Base-by-base conservation (phyloP, 805 yeast genomes). In the Cyberlindnera mycetangii region DNA sequence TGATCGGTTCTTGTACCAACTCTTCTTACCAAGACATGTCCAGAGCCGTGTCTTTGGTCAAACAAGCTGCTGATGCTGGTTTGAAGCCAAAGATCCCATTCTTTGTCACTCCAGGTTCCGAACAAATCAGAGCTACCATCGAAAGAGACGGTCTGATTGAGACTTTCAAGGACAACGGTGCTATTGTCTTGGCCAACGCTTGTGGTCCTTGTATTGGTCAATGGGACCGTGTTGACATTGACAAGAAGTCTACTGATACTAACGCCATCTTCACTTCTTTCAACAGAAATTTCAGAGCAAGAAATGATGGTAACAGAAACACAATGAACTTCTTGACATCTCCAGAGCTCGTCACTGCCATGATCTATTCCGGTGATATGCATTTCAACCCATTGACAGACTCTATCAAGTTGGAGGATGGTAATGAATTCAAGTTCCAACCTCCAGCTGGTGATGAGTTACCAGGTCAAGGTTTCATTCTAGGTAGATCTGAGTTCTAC, bases 181-280 rank as follows among this genome's bases (percentile, higher is more conserved):
- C 96, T 67, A 78, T 84, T 50, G 97, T 92, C 44, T 75, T 92
- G 65, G 97, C 98, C 50, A 92, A 92, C 66, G 98, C 98, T 48
- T 92, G 98, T 78, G 98, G 98, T 64, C 98, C 98, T 65, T 90
- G 98, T 79, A 90, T 90, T 65, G 98, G 98, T 64, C 97, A 92
- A 77, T 92, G 98, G 98, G 97, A 90, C 69, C 85, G 98, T 72
- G 85, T 77, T 62, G 90, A 87, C 67, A 81, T 88, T 35, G 67
- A 78, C 68, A 82, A 87, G 76, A 89, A 87, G 22, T 76, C 84
- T 7, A 72, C 74, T 67, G 96, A 87, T 70, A 85, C 88, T 74
- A 92, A 92, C 79, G 92, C 97, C 60, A 92, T 92, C 70, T 92
- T 92, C 62, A 87, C 97, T 33, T 89, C 97, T 51, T 92, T 87